Conservation (phyloP, 2,329 filamentous ascomycete species). For the Ophiocordyceps camponoti-leonardi region DNA sequence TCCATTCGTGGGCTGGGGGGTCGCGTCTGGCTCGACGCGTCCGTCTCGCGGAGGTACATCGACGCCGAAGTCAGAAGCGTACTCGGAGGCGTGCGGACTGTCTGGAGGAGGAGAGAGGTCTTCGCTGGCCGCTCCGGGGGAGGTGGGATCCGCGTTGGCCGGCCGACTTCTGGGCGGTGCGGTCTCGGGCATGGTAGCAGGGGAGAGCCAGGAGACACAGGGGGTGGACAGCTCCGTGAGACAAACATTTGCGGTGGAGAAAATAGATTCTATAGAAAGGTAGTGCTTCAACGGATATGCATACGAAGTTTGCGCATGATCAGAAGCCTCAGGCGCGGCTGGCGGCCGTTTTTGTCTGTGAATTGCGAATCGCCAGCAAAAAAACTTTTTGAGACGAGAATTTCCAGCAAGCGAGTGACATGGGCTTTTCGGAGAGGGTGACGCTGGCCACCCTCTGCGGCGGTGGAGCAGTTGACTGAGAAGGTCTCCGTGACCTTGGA, state of each 20-base stretch:
- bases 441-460: background rate
- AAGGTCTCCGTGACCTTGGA: too few relatives aligned
- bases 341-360: conserved; percentile 24
- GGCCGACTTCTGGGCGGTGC: conserved; percentile 33
- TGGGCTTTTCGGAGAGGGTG: background rate
- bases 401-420: conserved; percentile 4
- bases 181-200: conserved; percentile 41
- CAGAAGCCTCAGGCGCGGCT: conserved; percentile 28
- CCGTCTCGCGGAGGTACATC: conserved; percentile 5
- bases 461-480: background rate
- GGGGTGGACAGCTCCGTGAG: conserved; percentile 35
- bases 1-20: conserved; percentile 9
- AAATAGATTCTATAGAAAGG: conserved; percentile 37
- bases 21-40: conserved; percentile 8
- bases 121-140: conserved; percentile 9
- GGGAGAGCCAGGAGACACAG: conserved; percentile 23
- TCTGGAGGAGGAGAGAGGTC: conserved; percentile 6
- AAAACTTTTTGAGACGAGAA: conserved; percentile 24
- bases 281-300: conserved; percentile 24
- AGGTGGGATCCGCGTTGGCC: conserved; percentile 12
- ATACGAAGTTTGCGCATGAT: conserved; percentile 37
- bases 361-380: conserved; percentile 32
- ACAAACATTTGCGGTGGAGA: conserved; percentile 38
- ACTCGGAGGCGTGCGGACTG: conserved; percentile 7
- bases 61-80: conserved; percentile 3